Evolutionary conservation across 495 filamentous ascomycete species (phyloP), one percentile per base, ranked within the genome.

Genomic region (Mytilinidion resinicola): DNA sequence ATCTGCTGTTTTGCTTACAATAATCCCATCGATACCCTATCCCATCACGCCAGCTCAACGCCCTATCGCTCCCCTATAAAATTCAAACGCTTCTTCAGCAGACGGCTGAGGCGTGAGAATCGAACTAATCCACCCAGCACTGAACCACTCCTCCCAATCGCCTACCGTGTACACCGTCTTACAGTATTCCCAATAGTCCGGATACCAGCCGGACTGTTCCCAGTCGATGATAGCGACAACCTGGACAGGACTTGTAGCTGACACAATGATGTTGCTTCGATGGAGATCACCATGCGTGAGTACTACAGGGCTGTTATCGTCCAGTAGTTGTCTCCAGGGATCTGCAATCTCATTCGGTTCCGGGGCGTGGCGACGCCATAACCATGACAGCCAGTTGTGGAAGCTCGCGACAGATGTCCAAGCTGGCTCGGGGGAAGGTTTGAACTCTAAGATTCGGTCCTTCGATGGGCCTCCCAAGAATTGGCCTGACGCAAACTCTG

Each of bases 141-240:
- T 9, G 36, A 37, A 51, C 57, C 57, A 60, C 15, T 60, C 57
- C 25, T 60, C 51, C 25, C 33, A 47, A 33, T 60, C 37, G 34
- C 39, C 41, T 20, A 49, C 57, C 14, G 51, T 35, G 25, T 51
- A 61, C 51, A 47, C n/a, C n/a, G 72, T 63, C 48, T 75, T 76
- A 48, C 72, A 76, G 57, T 76, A 74, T 56, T 76, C 75, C 74
- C 73, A 77, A 60, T 76, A 76, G 43, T 71, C 70, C 17, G 72
- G 71, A 60, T 73, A 75, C 72, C 70, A 78, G 1, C 73, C 74
- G 4, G 70, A 44, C 50, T 76, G 69, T 33, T 34, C 67, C 74
- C 72, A 76, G 52, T 77, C 73, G 35, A 78, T 56, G 36, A 76
- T 70, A 6, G 67, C 63, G 42, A 75, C 9, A 48, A 75, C 51